Evolutionary conservation across 495 filamentous ascomycete species (phyloP), one percentile per base, ranked within the genome.

Genomic region (Hypoxylon trugodes): DNA sequence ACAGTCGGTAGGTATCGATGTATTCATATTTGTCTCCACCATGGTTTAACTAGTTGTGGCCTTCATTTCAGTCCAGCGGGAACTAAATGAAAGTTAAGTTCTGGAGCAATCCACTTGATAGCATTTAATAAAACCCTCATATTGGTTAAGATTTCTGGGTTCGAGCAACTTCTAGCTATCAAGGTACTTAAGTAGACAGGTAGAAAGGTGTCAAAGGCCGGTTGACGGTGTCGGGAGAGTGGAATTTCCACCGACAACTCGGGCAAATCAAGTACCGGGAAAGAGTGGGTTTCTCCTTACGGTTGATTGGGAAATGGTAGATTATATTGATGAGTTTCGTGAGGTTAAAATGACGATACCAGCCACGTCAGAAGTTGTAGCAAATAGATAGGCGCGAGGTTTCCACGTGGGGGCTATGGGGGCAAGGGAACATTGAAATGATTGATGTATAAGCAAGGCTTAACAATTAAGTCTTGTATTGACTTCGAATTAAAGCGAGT

Each of bases 321-420:
- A 40, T 54, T 9, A 48, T 30, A 48, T 59, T 48, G 24, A 56
- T 56, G 6, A 25, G 46, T 48, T 51, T 51, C 5, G 38, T 57
- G 38, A 60, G 38, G 42, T 28, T 56, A 26, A 46, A 28, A 61
- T 56, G 62, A 66, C 62, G 56, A 48, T 45, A 40, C 38, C 26
- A 50, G 38, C 56, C 63, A 57, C 46, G 57, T 61, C 41, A 35
- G 18, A n/a, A n/a, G 38, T 48, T 53, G 57, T 61, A 67, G 64
- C 64, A 67, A 67, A 67, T 67, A 67, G 58, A 67, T 53, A 61
- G 26, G 18, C 64, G 40, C 38, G 40, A 58, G 32, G 0, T 49
- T 67, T 61, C 64, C 64, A 61, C 64, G 64, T 67, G 64, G 64
- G 64, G 58, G 46, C 33, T 0, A 30, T 24, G 36, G 50, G n/a